These are phyloP conservation scores for Cyclaneusma minus DNA, from an alignment of 2,329 filamentous ascomycete genomes.

Conservation along the genomic window DNA sequence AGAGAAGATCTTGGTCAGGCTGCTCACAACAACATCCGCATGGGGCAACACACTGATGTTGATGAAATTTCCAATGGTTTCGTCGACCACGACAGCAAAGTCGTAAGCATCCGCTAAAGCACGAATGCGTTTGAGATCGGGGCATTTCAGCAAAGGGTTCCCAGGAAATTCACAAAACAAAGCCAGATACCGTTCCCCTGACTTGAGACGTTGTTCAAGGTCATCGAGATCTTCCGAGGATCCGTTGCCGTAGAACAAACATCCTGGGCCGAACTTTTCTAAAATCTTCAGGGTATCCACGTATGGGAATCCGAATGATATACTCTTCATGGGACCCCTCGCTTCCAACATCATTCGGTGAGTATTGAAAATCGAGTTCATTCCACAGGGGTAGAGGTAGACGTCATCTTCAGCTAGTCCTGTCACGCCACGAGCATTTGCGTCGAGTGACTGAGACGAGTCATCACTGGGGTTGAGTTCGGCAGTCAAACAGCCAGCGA, in stretches of 20 bases:
- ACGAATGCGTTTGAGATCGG: conserved; percentile 71
- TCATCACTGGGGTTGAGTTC: conserved; percentile 38
- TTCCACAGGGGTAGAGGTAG: conserved; percentile 76
- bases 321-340: conserved; percentile 53
- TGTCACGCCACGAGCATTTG: conserved; percentile 37
- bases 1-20: conserved; percentile 91
- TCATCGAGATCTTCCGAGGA: conserved; percentile 68
- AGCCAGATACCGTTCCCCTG: conserved; percentile 62
- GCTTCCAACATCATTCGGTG: conserved; percentile 59
- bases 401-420: conserved; percentile 74
- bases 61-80: conserved; percentile 91
- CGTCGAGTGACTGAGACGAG: too few relatives aligned
- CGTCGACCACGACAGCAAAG: conserved; percentile 84
- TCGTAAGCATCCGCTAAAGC: conserved; percentile 65
- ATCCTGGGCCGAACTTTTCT: conserved; percentile 85
- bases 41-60: conserved; percentile 87
- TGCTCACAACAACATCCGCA: conserved; percentile 86
- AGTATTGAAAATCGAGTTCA: conserved; percentile 88
- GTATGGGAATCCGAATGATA: conserved; percentile 95
- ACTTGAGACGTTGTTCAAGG: conserved; percentile 53
- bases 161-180: conserved; percentile 93
- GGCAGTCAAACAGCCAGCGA: conserved; percentile 65
- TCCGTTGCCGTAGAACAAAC: conserved; percentile 73
- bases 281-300: conserved; percentile 92
- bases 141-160: conserved; percentile 76